Evolutionary conservation across 1,284 basidiomycete genomes (phyloP), one percentile per base, ranked within the genome.

Genomic region (Sanghuangporus sanghuang): DNA sequence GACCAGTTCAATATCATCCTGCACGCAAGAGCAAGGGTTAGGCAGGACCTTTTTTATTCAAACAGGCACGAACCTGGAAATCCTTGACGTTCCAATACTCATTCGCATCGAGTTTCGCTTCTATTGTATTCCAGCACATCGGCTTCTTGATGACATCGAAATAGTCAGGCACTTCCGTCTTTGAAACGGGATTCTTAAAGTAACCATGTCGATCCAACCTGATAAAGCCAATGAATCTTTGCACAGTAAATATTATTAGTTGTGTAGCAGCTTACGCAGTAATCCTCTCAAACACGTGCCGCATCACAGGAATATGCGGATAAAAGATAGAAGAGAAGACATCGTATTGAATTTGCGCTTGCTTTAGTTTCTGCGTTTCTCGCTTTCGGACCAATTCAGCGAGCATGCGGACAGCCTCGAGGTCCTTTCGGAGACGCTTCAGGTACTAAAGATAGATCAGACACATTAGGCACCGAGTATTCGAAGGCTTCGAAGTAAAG

Each of bases 111-210:
- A 99, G 74, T 74, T 92, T 95, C 12, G 77, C 75, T 36, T 92
- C 87, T 66, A 99, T 97, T 48, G 78, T 80, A 18, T 80, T 78
- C 93, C 95, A 98, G 68, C 89, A 88, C 92, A 98, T 98, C 0
- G 96, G 96, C 9, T 82, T 78, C 70, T 90, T 85, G 73, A 99
- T 82, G 57, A 97, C 79, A 58, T 95, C 90, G 71, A 89, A 92
- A 73, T 99, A 99, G 72, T 98, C 96, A 0, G 96, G 95, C 0
- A 95, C 94, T 46, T 93, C 88, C 0, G 74, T 74, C 61, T 79
- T 84, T 35, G 84, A 90, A n/a, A 97, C 94, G 0, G 93, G 93
- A 65, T 88, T 83, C 66, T 86, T 84, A 76, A 96, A 97, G 64
- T 88, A 81, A 36, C 87, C 85, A 6, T 83, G 76, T 18, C 85